These are phyloP conservation scores for Phalaenopsis equestris DNA, from an alignment of 106 monocot genomes.

Conservation along the genomic window DNA sequence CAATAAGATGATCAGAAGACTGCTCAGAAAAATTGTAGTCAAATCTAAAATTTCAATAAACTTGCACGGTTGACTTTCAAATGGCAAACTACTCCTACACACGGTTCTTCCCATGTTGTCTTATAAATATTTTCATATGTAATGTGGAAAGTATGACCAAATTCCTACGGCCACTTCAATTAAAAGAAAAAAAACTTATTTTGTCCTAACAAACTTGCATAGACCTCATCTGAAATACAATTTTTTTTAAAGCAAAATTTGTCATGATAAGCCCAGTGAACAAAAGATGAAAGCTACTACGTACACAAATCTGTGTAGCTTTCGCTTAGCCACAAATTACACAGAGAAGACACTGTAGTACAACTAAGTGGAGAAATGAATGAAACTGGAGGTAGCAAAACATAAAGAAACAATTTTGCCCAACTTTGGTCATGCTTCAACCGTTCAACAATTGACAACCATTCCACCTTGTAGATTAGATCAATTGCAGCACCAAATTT, in stretches of 20 bases:
- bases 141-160: not conserved
- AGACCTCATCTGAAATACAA: not conserved
- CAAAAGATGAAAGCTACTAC: not conserved
- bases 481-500: not conserved
- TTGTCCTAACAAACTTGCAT: too few relatives aligned
- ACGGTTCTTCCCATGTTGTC: not conserved
- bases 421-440: not conserved
- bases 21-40: not conserved
- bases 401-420: not conserved
- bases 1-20: not conserved
- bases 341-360: not conserved
- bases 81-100: not conserved
- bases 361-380: not conserved
- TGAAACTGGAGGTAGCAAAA: not conserved
- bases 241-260: not conserved
- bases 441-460: too few relatives aligned
- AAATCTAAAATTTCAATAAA: not conserved
- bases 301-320: not conserved
- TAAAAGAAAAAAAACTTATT: too few relatives aligned
- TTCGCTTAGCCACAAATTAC: not conserved
- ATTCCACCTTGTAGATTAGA: too few relatives aligned
- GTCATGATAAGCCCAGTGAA: not conserved
- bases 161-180: too few relatives aligned
- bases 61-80: not conserved
- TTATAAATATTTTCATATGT: not conserved